Evolutionary conservation across 805 yeast genomes (phyloP).

Genomic region (Candida cerambycidarum): DNA sequence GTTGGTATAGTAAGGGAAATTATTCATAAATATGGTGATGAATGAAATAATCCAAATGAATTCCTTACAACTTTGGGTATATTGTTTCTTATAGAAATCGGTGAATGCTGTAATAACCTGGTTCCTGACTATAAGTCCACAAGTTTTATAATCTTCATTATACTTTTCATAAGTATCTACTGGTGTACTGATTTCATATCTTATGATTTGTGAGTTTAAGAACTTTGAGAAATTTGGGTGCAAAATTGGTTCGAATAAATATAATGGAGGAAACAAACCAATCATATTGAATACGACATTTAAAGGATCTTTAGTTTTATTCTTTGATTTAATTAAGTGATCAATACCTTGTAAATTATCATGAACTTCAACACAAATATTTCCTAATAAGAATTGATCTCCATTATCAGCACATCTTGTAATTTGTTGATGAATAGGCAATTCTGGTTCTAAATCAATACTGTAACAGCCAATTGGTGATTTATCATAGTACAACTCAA

Average conservation of each 20-base stretch:
- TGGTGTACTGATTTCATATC: not conserved
- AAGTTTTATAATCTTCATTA: not conserved
- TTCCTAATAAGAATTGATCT: conserved; percentile 19
- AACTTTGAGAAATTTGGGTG: not conserved
- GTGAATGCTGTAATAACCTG: conserved; percentile 21
- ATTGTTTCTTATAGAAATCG: conserved; percentile 16
- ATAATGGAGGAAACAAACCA: not conserved
- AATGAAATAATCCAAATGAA: conserved; percentile 22
- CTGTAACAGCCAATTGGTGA: conserved; percentile 8
- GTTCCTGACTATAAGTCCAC: conserved; percentile 16
- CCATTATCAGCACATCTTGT: conserved; percentile 17
- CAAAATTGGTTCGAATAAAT: not conserved
- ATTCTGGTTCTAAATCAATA: conserved; percentile 16
- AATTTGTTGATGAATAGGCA: conserved; percentile 23
- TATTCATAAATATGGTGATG: conserved; percentile 9
- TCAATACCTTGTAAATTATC: not conserved
- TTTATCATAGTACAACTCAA: not conserved
- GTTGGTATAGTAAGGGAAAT: conserved; percentile 9
- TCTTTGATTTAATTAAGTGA: not conserved
- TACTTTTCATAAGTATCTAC: not conserved
- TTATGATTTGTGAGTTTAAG: no score
- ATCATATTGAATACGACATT: conserved; percentile 2
- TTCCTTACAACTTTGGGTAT: conserved; percentile 15
- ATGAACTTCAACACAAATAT: conserved; percentile 14
- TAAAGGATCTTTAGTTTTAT: not conserved